Base-by-base conservation (phyloP, 1,284 basidiomycete genomes). In the Leccinum ponderosum region DNA sequence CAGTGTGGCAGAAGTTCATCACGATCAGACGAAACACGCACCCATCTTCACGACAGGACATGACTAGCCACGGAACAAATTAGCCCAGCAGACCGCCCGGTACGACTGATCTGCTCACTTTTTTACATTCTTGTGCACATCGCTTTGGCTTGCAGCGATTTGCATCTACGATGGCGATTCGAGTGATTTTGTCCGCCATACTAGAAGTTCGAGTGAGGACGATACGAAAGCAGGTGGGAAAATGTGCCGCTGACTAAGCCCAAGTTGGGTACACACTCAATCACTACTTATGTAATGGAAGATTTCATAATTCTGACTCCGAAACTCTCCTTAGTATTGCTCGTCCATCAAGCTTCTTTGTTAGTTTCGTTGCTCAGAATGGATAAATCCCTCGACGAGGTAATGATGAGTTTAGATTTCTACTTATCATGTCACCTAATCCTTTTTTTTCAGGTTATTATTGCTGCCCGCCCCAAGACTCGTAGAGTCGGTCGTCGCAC, bases 41-140 rank as follows among this genome's bases (percentile, higher is more conserved):
- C 93, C 95, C 96, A 97, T 98, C 81, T 51, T 51, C 60, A 97
- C 95, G 57, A 98, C 96, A 44, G 95, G 95, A 83, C 96, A 98
- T 78, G 94, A 96, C 89, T 94, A 67, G 64, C 53, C 66, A 56
- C 52, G 42, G 64, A 59, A 62, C 61, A 3, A 25, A 56, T 72
- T 56, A 65, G 61, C 39, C 15, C 17, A 33, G 44, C 62, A 37
- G 33, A 53, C 27, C 44, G 35, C 20, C 25, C 35, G 53, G 47
- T 51, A 31, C 37, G 12, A 56, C 44, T 48, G 55, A 62, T 64
- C 55, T 51, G 14, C 64, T 47, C 64, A 90, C 92, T 80, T 94
- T 94, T 83, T 94, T 95, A 77, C 94, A 95, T 76, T 95, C 94
- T 70, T 94, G 93, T 9, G 92, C 90, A 70, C 93, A 95, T 78